Base-by-base conservation (phyloP, 2,329 filamentous ascomycete genomes). In the Trichoderma asperellum region DNA sequence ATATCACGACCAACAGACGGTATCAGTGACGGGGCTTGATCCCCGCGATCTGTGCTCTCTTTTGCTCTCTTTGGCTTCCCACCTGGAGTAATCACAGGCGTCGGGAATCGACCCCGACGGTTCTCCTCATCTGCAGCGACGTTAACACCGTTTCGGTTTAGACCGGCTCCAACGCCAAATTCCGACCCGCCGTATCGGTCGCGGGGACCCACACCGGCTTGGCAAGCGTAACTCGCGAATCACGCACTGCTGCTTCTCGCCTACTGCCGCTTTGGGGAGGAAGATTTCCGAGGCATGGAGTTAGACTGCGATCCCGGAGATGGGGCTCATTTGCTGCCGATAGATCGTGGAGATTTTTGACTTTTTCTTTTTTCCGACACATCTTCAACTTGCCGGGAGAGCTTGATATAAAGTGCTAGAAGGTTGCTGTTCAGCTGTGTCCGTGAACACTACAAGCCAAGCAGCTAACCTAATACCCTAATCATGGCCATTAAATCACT, bases 401-500 rank as follows among this genome's bases (percentile, higher is more conserved):
- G 27, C 18, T 35, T 49, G 34, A 64, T 64, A 64, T 64, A 64
- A 64, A 64, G 61, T 35, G 24, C 49, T 34, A 32, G 49, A 34
- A n/a, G 34, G 21, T 64, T 52, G 61, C 61, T 56, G 32, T 43
- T 32, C 57, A 18, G 21, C 5, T 5, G 10, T 61, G 2, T 10
- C 11, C 56, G 12, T 61, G 32, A 34, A 52, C 5, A 47, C 0
- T 2, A 8, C 47, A 56, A 49, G 35, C 1, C 37, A 57, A 24
- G 60, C 27, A 27, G 62, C 63, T 34, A 37, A 37, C 40, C 18
- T 43, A 18, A 66, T 53, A 68, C 58, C 69, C 37, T 37, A 65
- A 71, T 37, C 62, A 76, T 75, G 73, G 70, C 73, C 5, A 72
- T 72, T 66, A 71, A 73, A 27, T 73, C 74, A 7, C 70, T 74